These are phyloP conservation scores for Lepidium sativum DNA, from an alignment of 345 rosid species.

Conservation along the genomic window DNA sequence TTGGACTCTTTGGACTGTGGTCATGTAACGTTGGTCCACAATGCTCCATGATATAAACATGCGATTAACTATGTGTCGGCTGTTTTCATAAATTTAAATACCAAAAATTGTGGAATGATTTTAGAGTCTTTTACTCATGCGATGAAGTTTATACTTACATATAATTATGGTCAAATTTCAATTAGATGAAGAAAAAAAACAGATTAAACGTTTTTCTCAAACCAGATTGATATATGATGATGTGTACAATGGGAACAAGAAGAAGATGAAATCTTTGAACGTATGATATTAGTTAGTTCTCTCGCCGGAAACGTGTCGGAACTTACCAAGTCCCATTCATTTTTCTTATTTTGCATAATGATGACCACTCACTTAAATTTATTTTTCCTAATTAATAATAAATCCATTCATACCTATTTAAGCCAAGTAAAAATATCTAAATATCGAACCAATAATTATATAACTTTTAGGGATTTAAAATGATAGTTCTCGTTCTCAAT, in stretches of 20 bases:
- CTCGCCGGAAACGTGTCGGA: conserved; percentile 24
- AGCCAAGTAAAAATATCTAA: neutral
- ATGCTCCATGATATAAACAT: conserved; percentile 12
- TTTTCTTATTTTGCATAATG: neutral
- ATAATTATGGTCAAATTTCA: neutral
- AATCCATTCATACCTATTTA: conserved; percentile 5
- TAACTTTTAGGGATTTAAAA: conserved; percentile 2
- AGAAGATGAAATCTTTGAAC: conserved; percentile 18
- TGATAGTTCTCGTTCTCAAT: neutral
- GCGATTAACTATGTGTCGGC: conserved; percentile 15
- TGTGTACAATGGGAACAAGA: conserved; percentile 21
- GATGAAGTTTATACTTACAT: neutral
- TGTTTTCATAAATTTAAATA: neutral
- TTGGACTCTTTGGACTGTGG: conserved; percentile 16
- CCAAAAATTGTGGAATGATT: neutral
- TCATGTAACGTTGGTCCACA: conserved; percentile 21
- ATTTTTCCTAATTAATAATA: neutral
- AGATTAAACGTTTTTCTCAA: neutral
- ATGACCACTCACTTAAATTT: neutral
- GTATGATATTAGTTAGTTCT: conserved; percentile 7
- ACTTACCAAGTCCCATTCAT: neutral
- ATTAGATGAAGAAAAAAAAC: neutral
- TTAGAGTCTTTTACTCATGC: neutral
- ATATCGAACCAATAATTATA: neutral
- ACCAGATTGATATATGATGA: neutral